phyloP scores from a whole-genome alignment of 768 basidiomycete genomes.

The Strobilomyces echinocephalus region DNA sequence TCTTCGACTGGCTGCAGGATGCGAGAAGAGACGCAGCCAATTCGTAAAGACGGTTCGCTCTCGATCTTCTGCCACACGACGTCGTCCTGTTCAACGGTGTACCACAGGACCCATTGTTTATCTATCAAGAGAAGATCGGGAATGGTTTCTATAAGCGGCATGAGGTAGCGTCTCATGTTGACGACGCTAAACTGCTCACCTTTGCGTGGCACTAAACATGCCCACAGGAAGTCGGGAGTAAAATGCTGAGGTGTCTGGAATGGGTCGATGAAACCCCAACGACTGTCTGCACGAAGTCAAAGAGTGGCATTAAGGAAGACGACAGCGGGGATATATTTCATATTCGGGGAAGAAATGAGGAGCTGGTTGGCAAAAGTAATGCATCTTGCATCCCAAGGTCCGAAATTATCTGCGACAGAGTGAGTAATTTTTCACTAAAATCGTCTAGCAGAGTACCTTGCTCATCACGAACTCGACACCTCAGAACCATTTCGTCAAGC shows the following conservation, averaged over 20 bases:
- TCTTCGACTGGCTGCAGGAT: not conserved
- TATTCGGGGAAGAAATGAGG: not conserved
- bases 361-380: not conserved
- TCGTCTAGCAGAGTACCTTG: not conserved
- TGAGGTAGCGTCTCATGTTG: not conserved
- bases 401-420: not conserved
- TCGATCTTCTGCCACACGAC: not conserved
- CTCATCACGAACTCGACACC: not conserved
- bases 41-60: not conserved
- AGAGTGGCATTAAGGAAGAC: not conserved
- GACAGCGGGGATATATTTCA: not conserved
- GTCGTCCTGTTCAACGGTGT: not conserved
- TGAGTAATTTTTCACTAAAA: no score
- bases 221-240: not conserved
- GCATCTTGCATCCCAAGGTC: not conserved
- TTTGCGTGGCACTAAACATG: not conserved
- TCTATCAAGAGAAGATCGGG: not conserved
- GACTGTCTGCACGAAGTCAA: not conserved
- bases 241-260: not conserved
- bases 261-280: not conserved
- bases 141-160: not conserved
- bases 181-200: not conserved
- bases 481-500: not conserved
- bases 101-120: not conserved
- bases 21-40: not conserved